Evolutionary conservation across 73 alveolate species (phyloP).

Genomic region (Tetrahymena elliotti): DNA sequence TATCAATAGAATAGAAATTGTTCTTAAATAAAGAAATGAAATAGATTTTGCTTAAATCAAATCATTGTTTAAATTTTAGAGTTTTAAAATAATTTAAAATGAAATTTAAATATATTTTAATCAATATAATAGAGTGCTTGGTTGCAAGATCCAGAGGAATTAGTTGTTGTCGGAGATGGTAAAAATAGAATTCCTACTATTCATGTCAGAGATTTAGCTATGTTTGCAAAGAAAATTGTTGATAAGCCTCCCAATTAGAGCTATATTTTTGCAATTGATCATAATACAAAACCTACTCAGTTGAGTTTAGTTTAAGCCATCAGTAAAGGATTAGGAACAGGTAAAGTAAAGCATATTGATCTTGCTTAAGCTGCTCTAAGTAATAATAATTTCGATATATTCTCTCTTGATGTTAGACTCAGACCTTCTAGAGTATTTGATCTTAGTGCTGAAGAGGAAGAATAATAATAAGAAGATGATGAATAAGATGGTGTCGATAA

Average conservation of each 20-base stretch:
- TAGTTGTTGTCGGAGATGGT: slow-evolving; percentile 28
- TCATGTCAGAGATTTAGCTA: slow-evolving; percentile 55
- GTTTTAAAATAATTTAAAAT: too few relatives aligned
- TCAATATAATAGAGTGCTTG: neutral
- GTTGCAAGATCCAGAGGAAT: neutral
- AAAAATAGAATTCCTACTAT: slow-evolving; percentile 46
- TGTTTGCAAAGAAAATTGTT: slow-evolving; percentile 28
- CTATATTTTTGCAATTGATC: slow-evolving; percentile 56
- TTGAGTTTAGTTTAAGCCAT: slow-evolving; percentile 35
- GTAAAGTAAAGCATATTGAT: slow-evolving; percentile 9
- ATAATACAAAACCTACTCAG: slow-evolving; percentile 33
- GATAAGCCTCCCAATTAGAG: slow-evolving; percentile 28
- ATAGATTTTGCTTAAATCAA: too few relatives aligned
- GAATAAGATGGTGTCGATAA: slow-evolving; percentile 26
- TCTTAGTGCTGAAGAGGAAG: slow-evolving; percentile 17
- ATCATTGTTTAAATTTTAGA: too few relatives aligned
- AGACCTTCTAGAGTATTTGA: slow-evolving; percentile 45
- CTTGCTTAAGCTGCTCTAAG: slow-evolving; percentile 21
- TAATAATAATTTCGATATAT: slow-evolving; percentile 25
- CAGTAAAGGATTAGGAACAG: slow-evolving; percentile 31
- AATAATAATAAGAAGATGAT: neutral
- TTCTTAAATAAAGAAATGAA: too few relatives aligned
- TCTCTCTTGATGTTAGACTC: slow-evolving; percentile 44
- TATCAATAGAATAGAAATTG: too few relatives aligned
- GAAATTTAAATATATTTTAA: neutral